Base-by-base conservation (phyloP, 225 moss, liverwort and hornwort species). In the Physcomitrellopsis africana region DNA sequence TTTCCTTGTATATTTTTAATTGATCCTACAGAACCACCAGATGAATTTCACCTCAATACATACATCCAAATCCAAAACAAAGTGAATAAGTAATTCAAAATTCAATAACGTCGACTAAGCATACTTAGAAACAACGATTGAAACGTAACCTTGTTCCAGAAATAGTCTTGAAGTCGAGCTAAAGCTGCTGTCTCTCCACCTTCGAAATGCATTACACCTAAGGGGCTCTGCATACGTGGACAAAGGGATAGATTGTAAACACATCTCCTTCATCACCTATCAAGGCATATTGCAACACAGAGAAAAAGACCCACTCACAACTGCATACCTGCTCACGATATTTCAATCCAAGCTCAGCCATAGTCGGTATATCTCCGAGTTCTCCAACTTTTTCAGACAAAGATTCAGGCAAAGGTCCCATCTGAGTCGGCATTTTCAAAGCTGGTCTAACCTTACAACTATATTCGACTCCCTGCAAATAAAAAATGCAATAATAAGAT, bases 151-250 rank as follows among this genome's bases (percentile, higher is more conserved):
- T 93, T 95, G 9, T 81, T 80, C 95, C 95, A 99, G 51, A 99
- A 95, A 66, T 99, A 99, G 67, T 99, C 92, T 73, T 93, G 87
- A 70, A 99, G 86, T 46, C 99, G 93, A 76, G 89, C 89, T 72
- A 93, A 83, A 44, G 95, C 99, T 49, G 95, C 90, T 29, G 90
- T 93, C 80, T 99, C 99, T 72, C 99, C 99, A 67, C 99, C 99
- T 77, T 76, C 83, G 65, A 99, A 99, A 68, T 73, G 95, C 95
- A 99, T 88, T 22, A 99, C 99, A 37, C 95, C 95, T 72, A 90
- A 58, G 20, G 92, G 81, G 74, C 92, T 91, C 95, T 97, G 86
- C 10, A 66, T 56, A 72, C 26, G 74, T 43, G n/a, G 80, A 22
- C 24, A 74, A 42, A 55, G 19, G 20, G 12, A n/a, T 62, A 6